Evolutionary conservation across 352 stramenopile species (phyloP), one percentile per base, ranked within the genome.

Genomic region (Pythium myriotylum): DNA sequence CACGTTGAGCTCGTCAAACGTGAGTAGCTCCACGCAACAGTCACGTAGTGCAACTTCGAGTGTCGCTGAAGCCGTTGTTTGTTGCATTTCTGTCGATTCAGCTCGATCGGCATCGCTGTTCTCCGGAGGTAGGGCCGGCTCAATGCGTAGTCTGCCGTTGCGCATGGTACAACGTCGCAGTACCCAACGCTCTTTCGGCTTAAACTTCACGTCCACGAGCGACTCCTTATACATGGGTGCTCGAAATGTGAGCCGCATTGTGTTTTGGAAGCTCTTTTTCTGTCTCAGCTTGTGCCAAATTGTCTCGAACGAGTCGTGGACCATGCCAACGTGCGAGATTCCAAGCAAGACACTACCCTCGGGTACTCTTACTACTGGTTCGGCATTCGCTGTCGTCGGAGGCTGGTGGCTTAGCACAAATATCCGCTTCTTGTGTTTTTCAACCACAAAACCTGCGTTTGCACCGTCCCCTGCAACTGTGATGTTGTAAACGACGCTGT

Each of bases 271-370:
- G 20, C 59, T 68, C 43, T 86, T 86, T 54, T 86, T 82, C 50
- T 87, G 76, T 1, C 74, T 72, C 22, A 91, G 32, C 13, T 72
- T 71, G 54, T 91, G 79, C 81, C 81, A 91, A 58, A 91, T 84
- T 12, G 70, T 88, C 51, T 91, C 76, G 37, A 79, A 86, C 32
- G 81, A 83, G 50, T 91, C 77, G 56, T 87, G 71, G 32, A 70
- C 55, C 65, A 91, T 89, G n/a, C 70, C 79, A 27, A 79, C 79
- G 41, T 91, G 73, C 16, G 69, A 69, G 48, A 89, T 77, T 0
- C 65, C 76, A 6, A 89, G 65, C 14, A 91, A 50, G 1, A 86
- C 77, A 26, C 81, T 91, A 12, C 79, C 81, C 32, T 67, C 56
- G 33, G 81, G 81, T 6, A 91, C 77, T 22, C 57, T 65, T 12